Evolutionary conservation across 345 rosid genomes (phyloP), one percentile per base, ranked within the genome.

Genomic region (Sonneratia caseolaris): DNA sequence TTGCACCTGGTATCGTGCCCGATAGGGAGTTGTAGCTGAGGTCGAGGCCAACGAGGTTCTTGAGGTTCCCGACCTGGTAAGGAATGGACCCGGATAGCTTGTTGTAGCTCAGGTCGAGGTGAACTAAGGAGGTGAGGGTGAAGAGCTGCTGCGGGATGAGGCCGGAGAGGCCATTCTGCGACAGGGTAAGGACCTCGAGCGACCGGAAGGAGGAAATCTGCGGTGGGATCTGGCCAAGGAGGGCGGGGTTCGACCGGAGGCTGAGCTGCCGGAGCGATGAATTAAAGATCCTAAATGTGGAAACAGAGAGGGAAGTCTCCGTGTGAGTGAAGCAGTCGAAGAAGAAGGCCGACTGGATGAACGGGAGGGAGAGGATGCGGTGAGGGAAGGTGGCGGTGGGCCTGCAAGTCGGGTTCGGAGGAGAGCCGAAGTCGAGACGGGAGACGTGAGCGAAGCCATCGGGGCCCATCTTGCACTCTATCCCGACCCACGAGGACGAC

Each of bases 41-140:
- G 75, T 93, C 97, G 68, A 93, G 87, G 7, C 91, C 96, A 5
- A 78, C 75, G 42, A 93, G 89, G 79, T 77, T 84, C 47, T 72
- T 82, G 66, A 93, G 86, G 68, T 77, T 74, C 32, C 96, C 98
- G 4, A 93, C 27, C 72, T 82, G 87, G 66, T n/a, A 0, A 43
- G 98, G 96, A 18, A 93, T 77, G 5, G 73, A 36, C 11, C 97
- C 97, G 0, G 84, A 62, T 36, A 93, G 82, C 77, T 71, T 74
- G 78, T 93, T 91, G 73, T 87, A 91, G 86, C 96, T 89, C 71
- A 93, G 82, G 74, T 91, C 92, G 72, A 93, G 89, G 73, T 88
- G 97, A 12, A 91, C 32, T 53, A 93, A 79, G 15, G 80, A 80
- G 27, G 71, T 76, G 73, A 91, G 37, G 45, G 76, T 72, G 72